Evolutionary conservation across 768 basidiomycete genomes (phyloP).

Genomic region (Agaricus bisporus): DNA sequence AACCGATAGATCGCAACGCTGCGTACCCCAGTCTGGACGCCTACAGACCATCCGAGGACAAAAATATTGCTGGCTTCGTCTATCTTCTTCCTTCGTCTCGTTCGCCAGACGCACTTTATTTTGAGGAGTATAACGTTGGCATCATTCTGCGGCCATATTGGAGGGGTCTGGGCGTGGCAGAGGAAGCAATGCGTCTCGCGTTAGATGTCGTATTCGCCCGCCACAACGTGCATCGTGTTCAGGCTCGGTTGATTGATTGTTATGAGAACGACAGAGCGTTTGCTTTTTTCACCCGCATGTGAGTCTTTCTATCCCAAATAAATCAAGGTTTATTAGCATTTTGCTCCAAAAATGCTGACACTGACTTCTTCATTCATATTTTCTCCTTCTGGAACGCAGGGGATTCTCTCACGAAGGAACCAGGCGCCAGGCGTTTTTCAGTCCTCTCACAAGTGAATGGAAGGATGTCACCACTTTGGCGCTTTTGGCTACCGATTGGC

Average conservation of each 20-base stretch:
- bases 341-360: neutral
- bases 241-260: slow-evolving; percentile 43
- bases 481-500: slow-evolving; percentile 59
- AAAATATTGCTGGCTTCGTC: slow-evolving; percentile 29
- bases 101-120: slow-evolving; percentile 23
- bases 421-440: slow-evolving; percentile 47
- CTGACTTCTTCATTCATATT: neutral
- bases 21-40: neutral
- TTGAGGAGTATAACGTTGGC: slow-evolving; percentile 49
- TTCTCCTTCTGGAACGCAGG: slow-evolving; percentile 21
- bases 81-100: slow-evolving; percentile 31
- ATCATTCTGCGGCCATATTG: slow-evolving; percentile 35
- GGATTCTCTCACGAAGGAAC: slow-evolving; percentile 63
- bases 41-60: slow-evolving; percentile 1
- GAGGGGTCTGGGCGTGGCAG: slow-evolving; percentile 38
- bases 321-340: slow-evolving; percentile 1
- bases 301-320: slow-evolving; percentile 11
- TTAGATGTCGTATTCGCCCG: slow-evolving; percentile 43
- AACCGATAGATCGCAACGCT: neutral
- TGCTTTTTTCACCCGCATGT: slow-evolving; percentile 40
- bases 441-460: slow-evolving; percentile 39
- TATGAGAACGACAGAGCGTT: slow-evolving; percentile 36
- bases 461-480: slow-evolving; percentile 57
- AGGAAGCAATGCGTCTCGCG: slow-evolving; percentile 37
- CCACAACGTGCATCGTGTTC: slow-evolving; percentile 42